Evolutionary conservation across 2,329 filamentous ascomycete genomes (phyloP).

Genomic region (Coccinonectria pachysandricola): DNA sequence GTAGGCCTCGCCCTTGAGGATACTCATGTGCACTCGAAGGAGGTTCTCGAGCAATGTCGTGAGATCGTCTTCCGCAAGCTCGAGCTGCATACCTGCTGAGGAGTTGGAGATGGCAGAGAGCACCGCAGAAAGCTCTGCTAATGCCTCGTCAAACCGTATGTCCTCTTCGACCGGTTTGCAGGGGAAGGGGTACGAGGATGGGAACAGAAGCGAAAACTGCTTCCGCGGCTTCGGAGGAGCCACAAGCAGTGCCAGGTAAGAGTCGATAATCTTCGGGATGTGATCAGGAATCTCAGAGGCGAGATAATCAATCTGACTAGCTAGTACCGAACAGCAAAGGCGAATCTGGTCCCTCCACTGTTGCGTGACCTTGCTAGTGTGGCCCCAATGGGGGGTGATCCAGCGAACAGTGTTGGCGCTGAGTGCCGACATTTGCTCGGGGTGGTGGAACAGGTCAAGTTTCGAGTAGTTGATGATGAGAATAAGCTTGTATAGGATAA

Average conservation of each 20-base stretch:
- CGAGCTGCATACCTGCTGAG: conserved; percentile 60
- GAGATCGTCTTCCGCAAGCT: conserved; percentile 64
- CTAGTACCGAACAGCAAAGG: conserved; percentile 84
- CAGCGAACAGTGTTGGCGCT: conserved; percentile 77
- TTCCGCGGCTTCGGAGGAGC: conserved; percentile 43
- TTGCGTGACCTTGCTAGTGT: conserved; percentile 59
- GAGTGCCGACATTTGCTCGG: conserved; percentile 63
- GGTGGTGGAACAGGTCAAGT: conserved; percentile 69
- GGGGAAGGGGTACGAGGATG: conserved; percentile 81
- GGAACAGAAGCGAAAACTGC: conserved; percentile 79
- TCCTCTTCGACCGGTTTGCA: conserved; percentile 54
- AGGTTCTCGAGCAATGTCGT: conserved; percentile 66
- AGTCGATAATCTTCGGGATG: conserved; percentile 82
- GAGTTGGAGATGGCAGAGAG: conserved; percentile 73
- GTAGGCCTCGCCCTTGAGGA: conserved; percentile 82
- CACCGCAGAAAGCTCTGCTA: conserved; percentile 81
- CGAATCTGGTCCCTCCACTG: conserved; percentile 91
- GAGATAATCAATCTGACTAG: conserved; percentile 70
- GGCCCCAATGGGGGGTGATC: conserved; percentile 91
- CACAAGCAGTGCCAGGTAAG: conserved; percentile 67
- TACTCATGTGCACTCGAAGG: conserved; percentile 78
- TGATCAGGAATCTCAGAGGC: conserved; percentile 78
- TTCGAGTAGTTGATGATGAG: conserved; percentile 86
- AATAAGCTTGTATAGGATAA: conserved; percentile 84
- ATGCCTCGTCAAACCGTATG: conserved; percentile 65